Conservation (phyloP, 2,329 filamentous ascomycete genomes). For the Venturia aucupariae region DNA sequence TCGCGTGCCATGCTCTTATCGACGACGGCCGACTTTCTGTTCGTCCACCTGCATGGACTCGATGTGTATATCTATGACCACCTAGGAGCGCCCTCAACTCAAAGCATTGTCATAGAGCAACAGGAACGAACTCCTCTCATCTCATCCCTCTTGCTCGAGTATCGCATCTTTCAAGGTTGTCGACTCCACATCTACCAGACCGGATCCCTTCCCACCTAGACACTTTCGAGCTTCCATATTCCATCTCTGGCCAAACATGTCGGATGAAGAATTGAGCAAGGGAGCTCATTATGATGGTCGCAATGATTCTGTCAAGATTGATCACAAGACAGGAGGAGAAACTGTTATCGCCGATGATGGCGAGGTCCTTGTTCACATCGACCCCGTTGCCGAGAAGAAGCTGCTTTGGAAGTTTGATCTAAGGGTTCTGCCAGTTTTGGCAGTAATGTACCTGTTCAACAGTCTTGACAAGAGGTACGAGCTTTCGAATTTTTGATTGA, state of each 20-base stretch:
- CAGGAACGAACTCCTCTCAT: not conserved
- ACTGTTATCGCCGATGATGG: conserved; percentile 7
- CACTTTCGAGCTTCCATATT: not conserved
- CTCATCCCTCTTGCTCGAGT: not conserved
- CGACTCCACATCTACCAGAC: not conserved
- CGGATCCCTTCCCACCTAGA: not conserved
- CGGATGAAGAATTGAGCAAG: conserved; percentile 1
- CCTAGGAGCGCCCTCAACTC: not conserved
- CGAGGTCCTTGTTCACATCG: conserved; percentile 10
- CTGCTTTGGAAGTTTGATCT: conserved; percentile 48
- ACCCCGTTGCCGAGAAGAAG: conserved; percentile 20
- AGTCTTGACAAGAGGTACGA: conserved; percentile 14
- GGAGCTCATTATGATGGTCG: not conserved
- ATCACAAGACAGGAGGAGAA: not conserved
- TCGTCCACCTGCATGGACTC: not conserved
- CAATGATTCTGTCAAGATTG: not conserved
- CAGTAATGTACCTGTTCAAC: conserved; percentile 52
- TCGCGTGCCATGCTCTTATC: not conserved
- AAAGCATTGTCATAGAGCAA: not conserved
- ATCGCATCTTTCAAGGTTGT: not conserved
- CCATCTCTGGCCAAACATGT: not conserved
- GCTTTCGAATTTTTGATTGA: not conserved
- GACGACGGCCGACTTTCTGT: not conserved
- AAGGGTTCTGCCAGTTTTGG: conserved; percentile 47
- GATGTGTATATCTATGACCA: not conserved